Percentiles rank a stretch among this genome's conserved stretches.
Conservation (phyloP, 2,329 filamentous ascomycete species). For the Botryosphaeria agaves region DNA sequence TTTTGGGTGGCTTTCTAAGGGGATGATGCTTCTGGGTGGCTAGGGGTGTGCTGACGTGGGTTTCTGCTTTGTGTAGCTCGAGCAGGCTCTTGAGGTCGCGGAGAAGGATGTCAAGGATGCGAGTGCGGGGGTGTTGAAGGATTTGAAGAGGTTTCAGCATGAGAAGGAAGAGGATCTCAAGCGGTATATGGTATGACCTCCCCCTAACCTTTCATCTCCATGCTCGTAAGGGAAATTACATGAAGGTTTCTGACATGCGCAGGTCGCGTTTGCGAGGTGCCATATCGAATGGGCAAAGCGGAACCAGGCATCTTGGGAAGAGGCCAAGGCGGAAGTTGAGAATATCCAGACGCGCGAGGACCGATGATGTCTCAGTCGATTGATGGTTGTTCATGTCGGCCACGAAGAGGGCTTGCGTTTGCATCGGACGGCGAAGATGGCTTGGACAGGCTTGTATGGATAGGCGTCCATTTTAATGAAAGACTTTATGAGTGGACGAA, state of each 20-base stretch:
- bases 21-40: background rate
- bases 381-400: too few relatives aligned
- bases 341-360: too few relatives aligned
- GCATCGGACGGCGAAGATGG: too few relatives aligned
- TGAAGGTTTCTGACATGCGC: conserved; percentile 1
- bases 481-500: too few relatives aligned
- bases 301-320: conserved; percentile 82
- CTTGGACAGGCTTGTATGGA: too few relatives aligned
- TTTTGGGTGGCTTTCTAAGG: background rate
- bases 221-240: background rate
- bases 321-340: conserved; percentile 69
- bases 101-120: conserved; percentile 89
- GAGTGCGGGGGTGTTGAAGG: conserved; percentile 70
- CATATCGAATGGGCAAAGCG: conserved; percentile 92
- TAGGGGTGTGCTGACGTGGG: background rate
- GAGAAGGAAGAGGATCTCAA: conserved; percentile 93
- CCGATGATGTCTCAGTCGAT: too few relatives aligned
- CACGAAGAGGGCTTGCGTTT: too few relatives aligned
- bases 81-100: conserved; percentile 77
- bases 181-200: conserved; percentile 72
- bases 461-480: too few relatives aligned
- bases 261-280: conserved; percentile 84
- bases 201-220: background rate
- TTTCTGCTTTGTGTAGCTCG: conserved; percentile 61
- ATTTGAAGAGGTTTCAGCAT: conserved; percentile 79